Percentiles rank a stretch among this genome's conserved stretches.
Conservation (phyloP, 2,329 filamentous ascomycete genomes). For the Trichoderma koningiopsis region DNA sequence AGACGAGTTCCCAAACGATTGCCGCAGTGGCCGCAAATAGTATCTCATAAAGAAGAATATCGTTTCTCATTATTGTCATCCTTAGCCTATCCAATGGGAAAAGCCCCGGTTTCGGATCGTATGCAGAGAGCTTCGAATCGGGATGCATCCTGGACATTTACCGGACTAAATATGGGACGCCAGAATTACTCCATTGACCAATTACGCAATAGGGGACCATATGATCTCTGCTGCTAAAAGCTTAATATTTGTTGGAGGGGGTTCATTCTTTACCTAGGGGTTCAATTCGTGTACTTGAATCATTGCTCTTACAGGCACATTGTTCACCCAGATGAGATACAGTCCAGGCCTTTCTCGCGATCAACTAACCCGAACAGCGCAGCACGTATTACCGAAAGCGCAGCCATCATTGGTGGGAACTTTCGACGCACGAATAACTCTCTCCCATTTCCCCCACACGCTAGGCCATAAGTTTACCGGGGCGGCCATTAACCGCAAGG, state of each 20-base stretch:
- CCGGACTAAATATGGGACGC: not conserved
- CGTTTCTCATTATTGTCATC: not conserved
- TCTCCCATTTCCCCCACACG: conserved; percentile 10
- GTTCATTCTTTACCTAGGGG: not conserved
- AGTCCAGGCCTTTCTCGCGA: not conserved
- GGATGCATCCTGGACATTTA: not conserved
- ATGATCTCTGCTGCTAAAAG: not conserved
- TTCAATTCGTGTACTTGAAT: not conserved
- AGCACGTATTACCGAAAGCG: conserved; percentile 5
- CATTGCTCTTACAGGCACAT: not conserved
- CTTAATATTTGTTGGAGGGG: not conserved
- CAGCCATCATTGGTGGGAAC: conserved; percentile 19
- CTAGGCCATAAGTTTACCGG: not conserved
- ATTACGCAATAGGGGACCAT: not conserved
- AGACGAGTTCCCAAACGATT: not conserved
- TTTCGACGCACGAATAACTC: conserved; percentile 9
- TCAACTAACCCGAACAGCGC: not conserved
- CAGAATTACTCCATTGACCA: conserved; percentile 5
- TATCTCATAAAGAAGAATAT: not conserved
- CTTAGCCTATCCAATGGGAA: not conserved
- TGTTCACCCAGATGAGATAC: not conserved
- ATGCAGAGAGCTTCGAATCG: not conserved
- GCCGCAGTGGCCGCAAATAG: not conserved
- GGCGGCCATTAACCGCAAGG: conserved; percentile 2
- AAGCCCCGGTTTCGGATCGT: conserved; percentile 5